A percentile compares a stretch with the other conserved stretches of the same genome.
Conservation (phyloP, 805 yeast species). For the Candida silvicultrix region DNA sequence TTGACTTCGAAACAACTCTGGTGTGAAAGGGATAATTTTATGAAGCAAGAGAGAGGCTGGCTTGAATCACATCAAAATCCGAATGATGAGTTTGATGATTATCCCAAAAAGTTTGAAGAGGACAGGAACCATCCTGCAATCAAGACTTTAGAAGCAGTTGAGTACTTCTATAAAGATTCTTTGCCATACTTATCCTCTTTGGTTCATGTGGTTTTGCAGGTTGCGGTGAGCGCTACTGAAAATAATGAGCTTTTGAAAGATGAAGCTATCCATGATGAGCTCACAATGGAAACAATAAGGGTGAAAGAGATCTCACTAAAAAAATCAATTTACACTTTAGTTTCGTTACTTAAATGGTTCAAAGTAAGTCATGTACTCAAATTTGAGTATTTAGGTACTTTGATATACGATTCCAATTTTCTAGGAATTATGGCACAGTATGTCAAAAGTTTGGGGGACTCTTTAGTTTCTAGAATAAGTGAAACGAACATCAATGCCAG, state of each 20-base stretch:
- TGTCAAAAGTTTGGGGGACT: conserved; percentile 12
- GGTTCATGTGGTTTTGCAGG: conserved; percentile 55
- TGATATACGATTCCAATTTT: conserved; percentile 69
- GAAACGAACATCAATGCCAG: conserved; percentile 16
- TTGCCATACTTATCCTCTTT: conserved; percentile 57
- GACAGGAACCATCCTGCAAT: conserved; percentile 13
- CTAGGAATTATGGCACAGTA: conserved; percentile 19
- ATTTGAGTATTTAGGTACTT: conserved; percentile 62
- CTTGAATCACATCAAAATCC: conserved; percentile 6
- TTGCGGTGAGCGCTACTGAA: conserved; percentile 34
- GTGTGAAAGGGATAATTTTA: conserved; percentile 63
- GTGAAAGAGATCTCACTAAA: conserved; percentile 60
- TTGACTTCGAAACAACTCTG: conserved; percentile 67
- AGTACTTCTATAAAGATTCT: conserved; percentile 46
- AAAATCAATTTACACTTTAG: conserved; percentile 47
- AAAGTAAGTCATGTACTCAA: conserved; percentile 73
- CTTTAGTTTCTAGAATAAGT: conserved; percentile 25
- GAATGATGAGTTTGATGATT: conserved; percentile 25
- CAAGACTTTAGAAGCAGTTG: conserved; percentile 47
- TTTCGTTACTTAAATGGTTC: conserved; percentile 66
- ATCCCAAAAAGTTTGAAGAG: conserved; percentile 5
- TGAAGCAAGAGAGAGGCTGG: conserved; percentile 71
- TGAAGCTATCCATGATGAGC: conserved; percentile 19
- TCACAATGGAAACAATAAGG: conserved; percentile 43
- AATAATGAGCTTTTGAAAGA: conserved; percentile 5